Evolutionary conservation across 1,139 yeast genomes (phyloP).

Genomic region (Petasospora fabianii): DNA sequence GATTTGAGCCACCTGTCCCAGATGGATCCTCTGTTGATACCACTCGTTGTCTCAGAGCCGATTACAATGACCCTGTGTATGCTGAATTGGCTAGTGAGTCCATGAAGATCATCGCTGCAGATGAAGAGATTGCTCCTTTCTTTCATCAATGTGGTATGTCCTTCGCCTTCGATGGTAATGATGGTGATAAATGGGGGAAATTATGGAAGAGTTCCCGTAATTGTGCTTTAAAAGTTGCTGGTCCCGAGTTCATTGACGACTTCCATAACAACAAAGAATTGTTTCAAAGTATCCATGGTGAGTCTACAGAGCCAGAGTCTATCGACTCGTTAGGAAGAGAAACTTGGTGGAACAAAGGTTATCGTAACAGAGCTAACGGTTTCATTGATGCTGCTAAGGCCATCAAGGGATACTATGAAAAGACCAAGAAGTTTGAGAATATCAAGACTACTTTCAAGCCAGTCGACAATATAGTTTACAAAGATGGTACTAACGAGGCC

Average conservation of each 20-base stretch:
- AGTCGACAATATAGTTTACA: slow-evolving; percentile 8
- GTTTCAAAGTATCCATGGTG: slow-evolving; percentile 12
- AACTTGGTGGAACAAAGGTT: slow-evolving; percentile 17
- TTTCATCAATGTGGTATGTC: slow-evolving; percentile 16
- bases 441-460: slow-evolving; percentile 9
- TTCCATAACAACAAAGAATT: slow-evolving; percentile 3
- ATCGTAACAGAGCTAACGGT: slow-evolving; percentile 10
- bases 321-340: slow-evolving; percentile 2
- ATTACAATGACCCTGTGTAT: slow-evolving; percentile 37
- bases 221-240: slow-evolving; percentile 4
- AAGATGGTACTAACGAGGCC: slow-evolving; percentile 14
- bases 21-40: slow-evolving; percentile 41
- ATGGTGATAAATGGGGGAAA: slow-evolving; percentile 7
- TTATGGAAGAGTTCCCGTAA: slow-evolving; percentile 3
- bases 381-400: slow-evolving; percentile 15
- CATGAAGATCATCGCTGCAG: slow-evolving; percentile 9
- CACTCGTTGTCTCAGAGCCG: slow-evolving; percentile 38
- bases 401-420: slow-evolving; percentile 12
- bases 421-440: slow-evolving; percentile 7
- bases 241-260: slow-evolving; percentile 5
- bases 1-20: slow-evolving; percentile 32
- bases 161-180: slow-evolving; percentile 11
- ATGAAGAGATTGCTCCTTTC: slow-evolving; percentile 8
- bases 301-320: background rate
- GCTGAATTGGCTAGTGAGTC: slow-evolving; percentile 38